Evolutionary conservation across 164 flowering plant genomes (phyloP).

Genomic region (Nelumbo lutea): DNA sequence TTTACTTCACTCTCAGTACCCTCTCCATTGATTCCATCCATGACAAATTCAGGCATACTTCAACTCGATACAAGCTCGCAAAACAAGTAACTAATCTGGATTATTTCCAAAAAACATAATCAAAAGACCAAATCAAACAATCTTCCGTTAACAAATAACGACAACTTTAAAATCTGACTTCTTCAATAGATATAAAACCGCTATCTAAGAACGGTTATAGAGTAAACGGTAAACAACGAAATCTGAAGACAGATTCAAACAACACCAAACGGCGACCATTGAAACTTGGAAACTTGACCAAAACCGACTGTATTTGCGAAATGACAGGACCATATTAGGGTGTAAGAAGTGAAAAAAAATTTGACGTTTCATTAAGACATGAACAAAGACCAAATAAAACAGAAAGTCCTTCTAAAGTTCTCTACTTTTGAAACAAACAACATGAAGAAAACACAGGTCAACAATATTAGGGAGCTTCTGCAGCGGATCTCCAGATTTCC

Average conservation of each 20-base stretch:
- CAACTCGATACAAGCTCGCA: slow-evolving; percentile 10
- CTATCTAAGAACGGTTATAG: background rate
- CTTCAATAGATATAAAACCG: background rate
- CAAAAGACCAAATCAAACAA: slow-evolving; percentile 1
- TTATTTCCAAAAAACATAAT: slow-evolving; percentile 1
- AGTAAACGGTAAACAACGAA: background rate
- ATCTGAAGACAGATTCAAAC: slow-evolving; percentile 3
- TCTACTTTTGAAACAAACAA: no score
- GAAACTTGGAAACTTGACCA: background rate
- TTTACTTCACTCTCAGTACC: slow-evolving; percentile 32
- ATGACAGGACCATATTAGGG: no score
- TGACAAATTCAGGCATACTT: slow-evolving; percentile 66
- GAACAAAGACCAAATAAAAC: no score
- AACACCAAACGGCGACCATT: background rate
- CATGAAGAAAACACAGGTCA: no score
- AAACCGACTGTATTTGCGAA: background rate
- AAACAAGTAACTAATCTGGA: slow-evolving; percentile 24
- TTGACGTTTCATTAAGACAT: no score
- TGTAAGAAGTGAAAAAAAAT: no score
- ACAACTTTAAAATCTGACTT: background rate
- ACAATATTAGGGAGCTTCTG: no score
- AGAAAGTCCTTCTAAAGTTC: no score
- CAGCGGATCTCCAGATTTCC: background rate
- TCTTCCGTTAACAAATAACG: background rate
- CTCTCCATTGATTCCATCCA: slow-evolving; percentile 51